Base-by-base conservation (phyloP, 768 basidiomycete genomes). In the Amanita subjunquillea region DNA sequence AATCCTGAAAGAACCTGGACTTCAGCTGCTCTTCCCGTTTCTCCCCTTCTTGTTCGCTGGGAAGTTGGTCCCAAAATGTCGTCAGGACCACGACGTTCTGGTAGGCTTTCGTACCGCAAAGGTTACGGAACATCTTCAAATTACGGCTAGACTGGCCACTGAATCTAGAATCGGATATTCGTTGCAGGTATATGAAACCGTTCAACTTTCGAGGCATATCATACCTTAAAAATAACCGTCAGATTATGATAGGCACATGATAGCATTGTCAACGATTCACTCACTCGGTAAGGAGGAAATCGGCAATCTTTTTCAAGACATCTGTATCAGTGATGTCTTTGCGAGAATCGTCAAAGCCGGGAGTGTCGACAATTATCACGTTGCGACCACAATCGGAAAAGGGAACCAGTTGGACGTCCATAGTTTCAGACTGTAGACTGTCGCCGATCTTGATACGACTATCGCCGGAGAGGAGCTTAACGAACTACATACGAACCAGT, bases 71-170 rank as follows among this genome's bases (percentile, higher is more conserved):
- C 73, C 74, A 75, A 69, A 69, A 73, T 39, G 67, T 75, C 54
- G 75, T 75, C 51, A 69, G 66, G 51, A 75, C 62, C 38, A 72
- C 65, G 37, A 76, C 73, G 54, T 75, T 74, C 48, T 70, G 65
- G 57, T 74, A 70, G 4, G 68, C 62, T 41, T 56, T 63, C 15
- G 67, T 66, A 29, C 75, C 75, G 57, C 74, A 76, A 15, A 76
- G 67, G 32, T 69, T 65, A 48, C 67, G 66, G 57, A 76, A 76
- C 62, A 76, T 70, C 22, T 62, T 62, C 37, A 76, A 68, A 61
- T 40, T 40, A 40, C n/a, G n/a, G 9, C 10, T 40, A 3, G 39
- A n/a, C 20, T 40, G 39, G n/a, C 39, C 39, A 10, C 39, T 3
- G 17, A 40, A 40, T n/a, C 39, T n/a, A 5, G 39, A 17, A 40